Conservation (phyloP, 2,329 filamentous ascomycete genomes). For the Monosporascus sp. region DNA sequence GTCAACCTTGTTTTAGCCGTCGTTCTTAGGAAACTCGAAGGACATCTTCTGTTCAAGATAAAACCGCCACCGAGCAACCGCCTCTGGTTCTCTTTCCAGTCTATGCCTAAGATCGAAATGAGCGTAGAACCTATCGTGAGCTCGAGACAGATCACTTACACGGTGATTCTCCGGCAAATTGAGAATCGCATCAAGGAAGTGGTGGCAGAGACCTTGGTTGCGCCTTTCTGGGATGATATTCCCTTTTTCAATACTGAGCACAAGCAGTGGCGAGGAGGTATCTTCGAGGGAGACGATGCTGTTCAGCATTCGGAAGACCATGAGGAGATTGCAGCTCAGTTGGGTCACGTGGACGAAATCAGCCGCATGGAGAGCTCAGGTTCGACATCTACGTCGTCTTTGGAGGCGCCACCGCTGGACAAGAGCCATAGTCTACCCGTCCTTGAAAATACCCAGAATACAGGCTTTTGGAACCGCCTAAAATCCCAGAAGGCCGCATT, state of each 20-base stretch:
- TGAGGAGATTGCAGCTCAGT: constrained; percentile 35
- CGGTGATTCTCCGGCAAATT: constrained; percentile 84
- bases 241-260: constrained; percentile 80
- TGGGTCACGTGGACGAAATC: constrained; percentile 45
- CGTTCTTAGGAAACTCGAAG: constrained; percentile 77
- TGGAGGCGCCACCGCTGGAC: constrained; percentile 43
- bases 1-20: constrained; percentile 85
- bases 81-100: constrained; percentile 91
- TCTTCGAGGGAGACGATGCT: constrained; percentile 59
- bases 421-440: constrained; percentile 50
- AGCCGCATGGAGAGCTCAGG: constrained; percentile 37
- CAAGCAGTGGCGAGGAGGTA: constrained; percentile 78
- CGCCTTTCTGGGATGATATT: constrained; percentile 93
- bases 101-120: constrained; percentile 90
- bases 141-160: constrained; percentile 91
- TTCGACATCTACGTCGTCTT: constrained; percentile 20
- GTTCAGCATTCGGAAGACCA: constrained; percentile 33
- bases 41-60: constrained; percentile 77
- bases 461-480: constrained; percentile 45
- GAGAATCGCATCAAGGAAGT: constrained; percentile 94
- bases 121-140: constrained; percentile 94
- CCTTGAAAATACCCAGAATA: constrained; percentile 33
- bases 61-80: constrained; percentile 95
- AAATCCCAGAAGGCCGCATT: constrained; percentile 30
- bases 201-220: constrained; percentile 82